Base-by-base conservation (phyloP, 1,284 basidiomycete genomes). In the Puccinia triticina region DNA sequence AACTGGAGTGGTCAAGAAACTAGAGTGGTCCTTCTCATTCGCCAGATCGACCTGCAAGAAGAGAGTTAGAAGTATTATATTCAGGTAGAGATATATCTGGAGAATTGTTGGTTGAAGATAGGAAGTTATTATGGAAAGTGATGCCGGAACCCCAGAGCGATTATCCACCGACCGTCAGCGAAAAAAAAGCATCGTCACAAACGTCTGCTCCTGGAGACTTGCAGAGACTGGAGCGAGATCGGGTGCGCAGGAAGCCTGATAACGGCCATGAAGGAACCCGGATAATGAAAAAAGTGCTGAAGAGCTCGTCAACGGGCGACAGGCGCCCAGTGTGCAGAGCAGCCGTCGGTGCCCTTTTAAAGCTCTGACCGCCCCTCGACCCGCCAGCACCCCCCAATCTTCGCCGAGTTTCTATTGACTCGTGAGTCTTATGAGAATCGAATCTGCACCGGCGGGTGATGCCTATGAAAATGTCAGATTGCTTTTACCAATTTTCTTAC, bases 21-120 rank as follows among this genome's bases (percentile, higher is more conserved):
- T 66, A 29, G 61, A 66, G 21, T 66, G 34, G 59, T 34, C 32
- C 29, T 34, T 64, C 59, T 64, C 32, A 21, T 32, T 64, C 29
- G 32, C 59, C 26, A 64, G 59, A 64, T 18, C 29, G 32, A 64
- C 59, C 61, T 40, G 23, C 34, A 66, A 66, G 61, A 40, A 66
- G 61, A 66, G 34, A 46, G 7, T 46, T 46, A 46, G 14, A 46
- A 8, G 14, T 46, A 46, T 46, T 50, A 14, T 10, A 8, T 50
- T 57, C 23, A 26, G 26, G 2, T 66, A 16, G 5, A 66, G 16
- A 26, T 18, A 34, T 64, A 34, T 34, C 32, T 18, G 18, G 34
- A 40, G 61, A n/a, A 32, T 32, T 34, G 26, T 64, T 34, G 26
- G 1, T 32, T 2, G 59, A 34, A 40, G 34, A 23, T 40, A 40